Conservation (phyloP, 257 asterid genomes). For the Fraxinus excelsior region DNA sequence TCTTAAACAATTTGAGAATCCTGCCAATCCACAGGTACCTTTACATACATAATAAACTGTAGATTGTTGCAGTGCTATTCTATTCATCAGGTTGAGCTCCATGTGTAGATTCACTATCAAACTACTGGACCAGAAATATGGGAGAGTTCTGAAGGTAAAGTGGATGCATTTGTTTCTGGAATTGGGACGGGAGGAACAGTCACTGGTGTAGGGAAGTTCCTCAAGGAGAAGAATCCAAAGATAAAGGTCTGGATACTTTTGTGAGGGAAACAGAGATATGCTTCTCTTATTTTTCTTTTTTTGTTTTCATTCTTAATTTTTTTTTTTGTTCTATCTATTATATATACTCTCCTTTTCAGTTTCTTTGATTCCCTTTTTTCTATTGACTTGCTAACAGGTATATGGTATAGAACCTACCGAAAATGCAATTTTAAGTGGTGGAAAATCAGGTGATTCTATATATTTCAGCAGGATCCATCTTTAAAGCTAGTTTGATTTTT, state of each 20-base stretch:
- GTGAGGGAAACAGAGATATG: not conserved
- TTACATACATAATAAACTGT: not conserved
- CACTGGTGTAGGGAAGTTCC: constrained; percentile 55
- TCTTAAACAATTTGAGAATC: constrained; percentile 44
- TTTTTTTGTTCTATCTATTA: not conserved
- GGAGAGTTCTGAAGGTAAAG: constrained; percentile 40
- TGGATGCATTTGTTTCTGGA: constrained; percentile 44
- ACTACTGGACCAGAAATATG: constrained; percentile 61
- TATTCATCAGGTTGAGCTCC: constrained; percentile 12
- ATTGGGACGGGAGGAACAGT: constrained; percentile 60
- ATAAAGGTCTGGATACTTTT: constrained; percentile 32
- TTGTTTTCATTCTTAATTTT: not conserved
- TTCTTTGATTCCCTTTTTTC: not conserved
- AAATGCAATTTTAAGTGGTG: constrained; percentile 46
- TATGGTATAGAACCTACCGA: constrained; percentile 54
- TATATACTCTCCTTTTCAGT: not conserved
- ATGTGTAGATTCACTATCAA: constrained; percentile 46
- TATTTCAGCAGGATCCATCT: not conserved
- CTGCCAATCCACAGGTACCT: constrained; percentile 48
- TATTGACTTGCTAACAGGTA: constrained; percentile 27
- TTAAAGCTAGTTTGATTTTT: not conserved
- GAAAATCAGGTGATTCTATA: constrained; percentile 33
- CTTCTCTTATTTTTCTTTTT: not conserved
- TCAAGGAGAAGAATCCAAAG: constrained; percentile 47
- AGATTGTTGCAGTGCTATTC: not conserved